Evolutionary conservation across 768 basidiomycete genomes (phyloP).

Genomic region (Guyanaporus albipodus): DNA sequence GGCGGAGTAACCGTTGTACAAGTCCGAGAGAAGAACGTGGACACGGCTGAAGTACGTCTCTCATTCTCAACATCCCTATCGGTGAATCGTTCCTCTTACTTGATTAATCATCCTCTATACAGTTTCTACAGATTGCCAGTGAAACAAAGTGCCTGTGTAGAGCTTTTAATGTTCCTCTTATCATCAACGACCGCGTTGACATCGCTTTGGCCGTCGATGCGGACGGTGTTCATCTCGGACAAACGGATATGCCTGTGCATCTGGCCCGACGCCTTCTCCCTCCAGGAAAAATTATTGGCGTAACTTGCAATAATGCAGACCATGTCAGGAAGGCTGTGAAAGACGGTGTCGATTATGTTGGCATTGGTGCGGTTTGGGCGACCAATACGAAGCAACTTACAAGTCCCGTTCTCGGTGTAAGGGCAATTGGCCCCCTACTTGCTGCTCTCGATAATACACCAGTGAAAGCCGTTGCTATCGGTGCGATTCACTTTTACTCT

Average conservation of each 20-base stretch:
- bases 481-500: conserved; percentile 38
- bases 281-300: conserved; percentile 66
- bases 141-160: conserved; percentile 69
- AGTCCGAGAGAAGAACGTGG: conserved; percentile 78
- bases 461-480: conserved; percentile 80
- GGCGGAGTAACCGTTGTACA: conserved; percentile 92
- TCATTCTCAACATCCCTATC: background rate
- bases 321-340: conserved; percentile 61
- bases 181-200: conserved; percentile 88
- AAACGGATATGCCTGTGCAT: conserved; percentile 74
- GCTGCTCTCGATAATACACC: conserved; percentile 56
- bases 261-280: conserved; percentile 69
- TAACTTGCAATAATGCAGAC: conserved; percentile 66
- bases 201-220: conserved; percentile 76
- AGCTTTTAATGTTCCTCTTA: conserved; percentile 71
- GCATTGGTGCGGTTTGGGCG: conserved; percentile 80
- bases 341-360: conserved; percentile 78
- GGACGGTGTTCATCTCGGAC: conserved; percentile 85
- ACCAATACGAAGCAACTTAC: conserved; percentile 77
- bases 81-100: background rate
- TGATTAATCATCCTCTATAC: background rate
- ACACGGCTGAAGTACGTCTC: conserved; percentile 69
- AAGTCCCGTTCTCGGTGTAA: conserved; percentile 61
- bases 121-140: conserved; percentile 77
- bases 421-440: conserved; percentile 67